Conservation (phyloP, 176 grass and related monocot species). For the Oryza glumipatula region DNA sequence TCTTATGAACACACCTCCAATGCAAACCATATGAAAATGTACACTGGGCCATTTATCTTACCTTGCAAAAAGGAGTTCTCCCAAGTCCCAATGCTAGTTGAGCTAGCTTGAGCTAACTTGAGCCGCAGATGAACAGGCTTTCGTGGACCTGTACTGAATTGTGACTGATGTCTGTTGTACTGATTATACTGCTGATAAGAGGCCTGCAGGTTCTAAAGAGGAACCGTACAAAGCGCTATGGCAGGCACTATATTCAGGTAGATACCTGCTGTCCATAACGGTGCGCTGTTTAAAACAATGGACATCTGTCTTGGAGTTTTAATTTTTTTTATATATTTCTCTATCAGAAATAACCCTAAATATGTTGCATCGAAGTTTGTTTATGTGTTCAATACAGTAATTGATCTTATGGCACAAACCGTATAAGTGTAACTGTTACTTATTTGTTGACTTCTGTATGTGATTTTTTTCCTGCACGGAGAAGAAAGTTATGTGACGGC, state of each 20-base stretch:
- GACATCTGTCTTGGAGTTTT: background rate
- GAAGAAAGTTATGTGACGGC: slow-evolving; percentile 1
- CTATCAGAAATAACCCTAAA: background rate
- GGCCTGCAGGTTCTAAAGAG: background rate
- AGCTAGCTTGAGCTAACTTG: background rate
- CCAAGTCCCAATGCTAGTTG: background rate
- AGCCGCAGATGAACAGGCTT: background rate
- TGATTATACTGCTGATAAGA: slow-evolving; percentile 8
- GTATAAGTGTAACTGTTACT: background rate
- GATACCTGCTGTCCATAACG: background rate
- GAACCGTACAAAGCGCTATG: background rate
- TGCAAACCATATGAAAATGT: background rate
- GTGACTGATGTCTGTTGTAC: background rate
- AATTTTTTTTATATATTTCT: background rate
- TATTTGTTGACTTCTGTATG: slow-evolving; percentile 7
- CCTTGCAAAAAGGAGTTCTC: background rate
- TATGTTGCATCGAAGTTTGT: background rate
- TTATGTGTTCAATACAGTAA: background rate
- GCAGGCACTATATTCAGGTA: background rate
- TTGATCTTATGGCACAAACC: background rate
- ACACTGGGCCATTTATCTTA: slow-evolving; percentile 9
- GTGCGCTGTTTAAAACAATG: background rate
- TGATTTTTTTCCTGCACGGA: slow-evolving; percentile 5
- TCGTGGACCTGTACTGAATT: background rate
- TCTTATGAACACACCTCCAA: background rate